Evolutionary conservation across 768 basidiomycete genomes (phyloP).

Genomic region (Cystobasidiopsis lactophilus): DNA sequence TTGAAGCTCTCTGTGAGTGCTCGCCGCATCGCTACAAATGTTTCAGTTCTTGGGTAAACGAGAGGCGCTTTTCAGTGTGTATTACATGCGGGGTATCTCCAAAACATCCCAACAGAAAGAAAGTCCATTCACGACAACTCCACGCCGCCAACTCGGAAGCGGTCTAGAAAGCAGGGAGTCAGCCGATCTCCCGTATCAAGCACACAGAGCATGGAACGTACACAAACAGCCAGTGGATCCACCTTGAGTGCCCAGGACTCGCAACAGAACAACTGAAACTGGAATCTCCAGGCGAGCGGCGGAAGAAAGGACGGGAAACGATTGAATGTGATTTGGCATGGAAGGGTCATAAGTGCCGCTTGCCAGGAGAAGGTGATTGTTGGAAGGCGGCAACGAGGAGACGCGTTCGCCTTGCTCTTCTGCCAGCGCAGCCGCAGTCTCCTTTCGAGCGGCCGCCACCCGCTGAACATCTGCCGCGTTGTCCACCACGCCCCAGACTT

Average conservation of each 20-base stretch:
- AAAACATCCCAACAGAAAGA: too few relatives aligned
- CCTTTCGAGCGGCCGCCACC: slow-evolving; percentile 15
- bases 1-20: too few relatives aligned
- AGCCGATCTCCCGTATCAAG: too few relatives aligned
- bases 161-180: too few relatives aligned
- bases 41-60: too few relatives aligned
- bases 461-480: slow-evolving; percentile 43
- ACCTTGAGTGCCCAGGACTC: slow-evolving; percentile 73
- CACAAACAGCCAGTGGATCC: neutral
- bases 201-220: neutral
- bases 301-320: slow-evolving; percentile 49
- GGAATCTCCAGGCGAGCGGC: slow-evolving; percentile 51
- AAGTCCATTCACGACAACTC: too few relatives aligned
- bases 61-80: too few relatives aligned
- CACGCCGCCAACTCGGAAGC: too few relatives aligned
- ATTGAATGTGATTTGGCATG: slow-evolving; percentile 43
- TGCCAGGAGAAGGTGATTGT: slow-evolving; percentile 37
- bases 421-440: neutral
- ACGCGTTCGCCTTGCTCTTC: slow-evolving; percentile 4
- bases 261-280: slow-evolving; percentile 61
- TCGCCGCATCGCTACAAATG: too few relatives aligned
- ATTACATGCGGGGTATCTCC: too few relatives aligned
- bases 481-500: slow-evolving; percentile 77
- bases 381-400: slow-evolving; percentile 11
- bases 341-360: slow-evolving; percentile 42